Conservation (phyloP, 2,329 filamentous ascomycete genomes). For the Ophioceras dolichostomum region DNA sequence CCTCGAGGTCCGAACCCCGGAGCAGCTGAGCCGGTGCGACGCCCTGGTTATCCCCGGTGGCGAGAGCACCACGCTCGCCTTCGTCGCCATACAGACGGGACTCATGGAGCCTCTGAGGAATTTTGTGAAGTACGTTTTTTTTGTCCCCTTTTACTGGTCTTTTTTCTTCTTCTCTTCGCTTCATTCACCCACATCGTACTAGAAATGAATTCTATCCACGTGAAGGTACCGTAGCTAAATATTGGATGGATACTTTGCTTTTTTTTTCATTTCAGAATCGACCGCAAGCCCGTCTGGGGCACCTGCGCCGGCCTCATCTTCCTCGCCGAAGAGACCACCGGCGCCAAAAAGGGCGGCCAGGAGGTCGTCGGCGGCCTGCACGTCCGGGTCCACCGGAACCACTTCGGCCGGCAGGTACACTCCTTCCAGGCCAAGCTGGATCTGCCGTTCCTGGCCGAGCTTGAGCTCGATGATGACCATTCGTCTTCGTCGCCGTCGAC, state of each 20-base stretch:
- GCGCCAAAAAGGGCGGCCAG: slow-evolving; percentile 82
- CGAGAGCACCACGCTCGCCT: slow-evolving; percentile 86
- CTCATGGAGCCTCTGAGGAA: slow-evolving; percentile 73
- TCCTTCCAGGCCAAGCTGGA: slow-evolving; percentile 71
- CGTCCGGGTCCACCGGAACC: slow-evolving; percentile 84
- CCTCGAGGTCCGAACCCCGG: slow-evolving; percentile 66
- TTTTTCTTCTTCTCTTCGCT: not conserved
- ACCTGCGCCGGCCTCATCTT: slow-evolving; percentile 93
- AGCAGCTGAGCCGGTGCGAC: slow-evolving; percentile 61
- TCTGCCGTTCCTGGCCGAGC: slow-evolving; percentile 52
- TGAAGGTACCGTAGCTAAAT: too few relatives aligned
- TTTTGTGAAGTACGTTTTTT: slow-evolving; percentile 65
- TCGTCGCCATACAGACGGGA: slow-evolving; percentile 71
- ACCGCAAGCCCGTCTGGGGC: slow-evolving; percentile 80
- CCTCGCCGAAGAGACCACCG: slow-evolving; percentile 76
- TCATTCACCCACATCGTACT: not conserved
- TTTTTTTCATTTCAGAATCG: slow-evolving; percentile 51
- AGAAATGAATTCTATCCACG: too few relatives aligned
- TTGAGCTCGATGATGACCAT: too few relatives aligned
- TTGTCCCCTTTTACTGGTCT: not conserved
- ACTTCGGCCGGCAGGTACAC: slow-evolving; percentile 88
- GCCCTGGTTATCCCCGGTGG: slow-evolving; percentile 86
- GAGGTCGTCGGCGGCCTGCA: slow-evolving; percentile 86
- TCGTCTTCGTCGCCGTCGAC: slow-evolving; percentile 8
- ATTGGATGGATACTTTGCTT: too few relatives aligned